Evolutionary conservation across 257 asterid species (phyloP), one percentile per base, ranked within the genome.

Genomic region (Osmanthus fragrans): DNA sequence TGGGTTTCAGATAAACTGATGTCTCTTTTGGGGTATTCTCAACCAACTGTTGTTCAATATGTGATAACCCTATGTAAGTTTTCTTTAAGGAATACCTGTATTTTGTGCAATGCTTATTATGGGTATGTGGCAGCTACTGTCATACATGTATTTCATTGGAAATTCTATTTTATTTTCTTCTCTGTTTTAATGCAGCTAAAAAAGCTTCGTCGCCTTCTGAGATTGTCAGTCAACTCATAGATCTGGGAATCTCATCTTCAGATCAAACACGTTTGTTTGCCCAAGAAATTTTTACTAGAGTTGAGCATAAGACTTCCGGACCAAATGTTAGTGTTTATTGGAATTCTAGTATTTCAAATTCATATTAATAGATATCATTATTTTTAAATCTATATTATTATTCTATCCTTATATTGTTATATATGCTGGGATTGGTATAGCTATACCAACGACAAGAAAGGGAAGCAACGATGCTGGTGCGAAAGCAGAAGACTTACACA

Each of bases 1-100:
- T 95, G 98, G 98, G 98, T 93, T 21, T 92, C 96, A 2, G 97
- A 92, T 71, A 87, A 71, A 79, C 81, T 93, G 85, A 88, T 93
- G 73, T 71, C 93, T 29, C 89, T 93, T 54, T 33, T 95, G 86
- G 98, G 98, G 13, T 95, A 85, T 78, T 93, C 99, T 0, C 90
- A 91, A 68, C 85, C 90, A 33, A 86, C 91, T 1, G 89, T 91
- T 33, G 96, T 93, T 71, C 90, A 87, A 49, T 95, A 82, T 76
- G 89, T 91, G 27, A 90, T 95, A 64, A 79, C 90, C 30, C 77
- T 90, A 36, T 81, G 90, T 90, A 88, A 77, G 92, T 82, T 80
- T 69, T 36, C 34, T 56, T 68, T 68, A 40, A 29, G 37, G 40
- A 27, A 75, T 32, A 21, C 16, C 3, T 69, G 10, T 76, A 34